These are phyloP conservation scores for Metarhizium sp. DNA, from an alignment of 2,329 filamentous ascomycete genomes.

Conservation along the genomic window DNA sequence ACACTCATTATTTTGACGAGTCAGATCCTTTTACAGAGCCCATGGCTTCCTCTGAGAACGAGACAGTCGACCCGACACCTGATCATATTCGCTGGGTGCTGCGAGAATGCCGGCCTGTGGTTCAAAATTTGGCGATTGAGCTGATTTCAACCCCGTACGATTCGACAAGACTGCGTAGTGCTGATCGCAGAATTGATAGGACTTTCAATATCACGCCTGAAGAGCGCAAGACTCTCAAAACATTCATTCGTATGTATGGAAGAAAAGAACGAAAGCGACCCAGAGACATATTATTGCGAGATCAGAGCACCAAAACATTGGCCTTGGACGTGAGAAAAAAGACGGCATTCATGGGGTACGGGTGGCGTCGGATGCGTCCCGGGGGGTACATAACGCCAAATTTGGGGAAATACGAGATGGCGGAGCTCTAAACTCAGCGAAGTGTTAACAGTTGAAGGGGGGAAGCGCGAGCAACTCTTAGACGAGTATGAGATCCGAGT, in stretches of 20 bases:
- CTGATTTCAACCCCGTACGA: constrained; percentile 41
- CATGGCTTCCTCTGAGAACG: constrained; percentile 36
- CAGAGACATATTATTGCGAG: constrained; percentile 75
- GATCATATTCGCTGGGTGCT: constrained; percentile 25
- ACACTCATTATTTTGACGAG: constrained; percentile 87
- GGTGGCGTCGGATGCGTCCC: constrained; percentile 52
- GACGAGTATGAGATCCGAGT: neutral
- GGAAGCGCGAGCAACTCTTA: neutral
- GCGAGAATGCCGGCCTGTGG: constrained; percentile 26
- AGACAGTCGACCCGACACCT: constrained; percentile 18
- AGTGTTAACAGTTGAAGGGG: neutral
- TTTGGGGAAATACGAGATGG: neutral
- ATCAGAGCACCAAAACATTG: constrained; percentile 52
- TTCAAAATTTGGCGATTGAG: constrained; percentile 34
- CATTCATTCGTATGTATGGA: constrained; percentile 42
- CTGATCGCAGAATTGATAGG: constrained; percentile 39
- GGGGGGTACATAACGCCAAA: constrained; percentile 18
- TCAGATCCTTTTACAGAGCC: constrained; percentile 62
- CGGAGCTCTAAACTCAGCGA: constrained; percentile 1
- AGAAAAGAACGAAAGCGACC: constrained; percentile 67
- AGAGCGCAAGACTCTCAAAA: constrained; percentile 34
- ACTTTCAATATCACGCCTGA: constrained; percentile 21
- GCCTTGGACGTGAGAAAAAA: constrained; percentile 76
- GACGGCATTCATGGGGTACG: constrained; percentile 83
- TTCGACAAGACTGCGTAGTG: constrained; percentile 34